phyloP scores from a whole-genome alignment of 495 filamentous ascomycete species.

The Aspergillus funiculosus region DNA sequence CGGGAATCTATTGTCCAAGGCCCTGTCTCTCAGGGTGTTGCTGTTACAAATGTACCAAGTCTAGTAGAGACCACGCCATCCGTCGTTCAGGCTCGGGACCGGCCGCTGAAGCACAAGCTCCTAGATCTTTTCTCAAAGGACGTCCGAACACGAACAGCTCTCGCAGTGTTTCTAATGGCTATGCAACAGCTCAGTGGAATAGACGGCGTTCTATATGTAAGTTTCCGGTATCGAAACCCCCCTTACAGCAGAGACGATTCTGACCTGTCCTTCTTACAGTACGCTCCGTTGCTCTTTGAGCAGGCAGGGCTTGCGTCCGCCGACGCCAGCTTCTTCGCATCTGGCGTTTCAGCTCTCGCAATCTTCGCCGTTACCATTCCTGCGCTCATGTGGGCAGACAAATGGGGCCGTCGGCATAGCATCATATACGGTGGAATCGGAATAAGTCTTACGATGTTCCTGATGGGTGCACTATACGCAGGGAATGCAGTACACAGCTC shows the following conservation, averaged over 20 bases:
- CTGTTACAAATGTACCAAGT: constrained; percentile 2
- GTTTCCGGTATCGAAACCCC: constrained; percentile 12
- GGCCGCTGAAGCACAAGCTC: constrained; percentile 16
- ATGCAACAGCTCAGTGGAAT: constrained; percentile 47
- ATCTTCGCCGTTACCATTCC: constrained; percentile 48
- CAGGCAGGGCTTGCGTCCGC: constrained; percentile 47
- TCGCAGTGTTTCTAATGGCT: constrained; percentile 41
- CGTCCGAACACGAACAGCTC: constrained; percentile 31
- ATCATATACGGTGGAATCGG: constrained; percentile 51
- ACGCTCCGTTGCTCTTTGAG: constrained; percentile 48
- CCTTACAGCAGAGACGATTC: not conserved
- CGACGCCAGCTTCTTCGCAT: constrained; percentile 49
- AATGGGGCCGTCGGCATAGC: constrained; percentile 53
- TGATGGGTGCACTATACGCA: constrained; percentile 50
- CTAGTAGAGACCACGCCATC: not conserved
- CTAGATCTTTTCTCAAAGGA: constrained; percentile 38
- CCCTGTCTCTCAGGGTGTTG: constrained; percentile 1
- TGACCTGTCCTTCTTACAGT: constrained; percentile 17
- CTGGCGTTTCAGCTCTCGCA: constrained; percentile 48
- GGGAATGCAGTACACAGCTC: constrained; percentile 39
- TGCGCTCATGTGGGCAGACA: constrained; percentile 50
- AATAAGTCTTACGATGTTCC: constrained; percentile 40
- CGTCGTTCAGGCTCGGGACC: not conserved
- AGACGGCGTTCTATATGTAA: constrained; percentile 48
- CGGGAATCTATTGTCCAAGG: constrained; percentile 10